Evolutionary conservation across 345 rosid species (phyloP), one percentile per base, ranked within the genome.

Genomic region (Raphanus raphanistrum): DNA sequence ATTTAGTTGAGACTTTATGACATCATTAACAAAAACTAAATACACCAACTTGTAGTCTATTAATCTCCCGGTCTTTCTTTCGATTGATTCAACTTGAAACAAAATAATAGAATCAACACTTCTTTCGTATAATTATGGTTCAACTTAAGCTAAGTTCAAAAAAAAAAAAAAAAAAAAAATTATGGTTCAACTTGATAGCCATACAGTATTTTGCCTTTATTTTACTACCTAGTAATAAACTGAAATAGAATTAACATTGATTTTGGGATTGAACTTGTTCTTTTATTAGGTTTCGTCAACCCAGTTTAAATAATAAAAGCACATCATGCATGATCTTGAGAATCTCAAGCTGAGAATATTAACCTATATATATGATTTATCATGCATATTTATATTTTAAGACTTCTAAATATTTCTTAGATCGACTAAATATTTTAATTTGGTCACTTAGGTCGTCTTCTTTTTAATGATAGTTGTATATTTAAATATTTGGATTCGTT

Each of bases 401-500:
- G 11, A 10, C 0, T 17, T 25, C 8, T 54, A 2, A 17, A 25
- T 55, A 57, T 9, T 57, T 57, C 12, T 8, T 8, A 4, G 12
- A 31, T 57, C 62, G 31, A 57, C 29, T 25, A 17, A 16, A 17
- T 21, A 54, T 54, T 54, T 54, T 54, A 54, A 54, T 54, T 16
- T 17, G 8, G 4, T 4, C 11, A 7, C 27, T 17, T 54, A 54
- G 4, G 60, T 7, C 1, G 60, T 54, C 60, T 54, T 17, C 10
- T 54, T 54, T 54, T 54, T 17, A 54, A 6, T 17, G 59, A 4
- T 54, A 54, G 21, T 54, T n/a, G n/a, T n/a, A n/a, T n/a, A n/a
- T n/a, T n/a, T 55, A 38, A 16, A 61, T 72, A 45, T 72, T 8
- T 71, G 28, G 38, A 60, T 60, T 63, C 8, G 45, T 72, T 48